Conservation (phyloP, 2,329 filamentous ascomycete genomes). For the Cordyceps cateniannulata region DNA sequence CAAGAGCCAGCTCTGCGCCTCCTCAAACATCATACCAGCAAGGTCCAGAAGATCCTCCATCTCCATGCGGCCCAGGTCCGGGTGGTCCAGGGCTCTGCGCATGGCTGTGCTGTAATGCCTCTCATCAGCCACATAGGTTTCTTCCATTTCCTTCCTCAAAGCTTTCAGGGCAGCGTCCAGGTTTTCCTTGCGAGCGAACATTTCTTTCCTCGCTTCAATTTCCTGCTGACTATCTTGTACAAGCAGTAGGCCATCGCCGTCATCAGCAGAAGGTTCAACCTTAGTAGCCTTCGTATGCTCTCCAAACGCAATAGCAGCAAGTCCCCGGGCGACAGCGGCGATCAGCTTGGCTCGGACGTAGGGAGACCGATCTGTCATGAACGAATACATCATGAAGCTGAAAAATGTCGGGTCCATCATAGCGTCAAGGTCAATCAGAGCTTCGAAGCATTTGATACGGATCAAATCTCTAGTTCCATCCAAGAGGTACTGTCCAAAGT, state of each 20-base stretch:
- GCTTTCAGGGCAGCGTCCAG: conserved; percentile 47
- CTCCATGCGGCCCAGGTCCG: conserved; percentile 32
- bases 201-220: conserved; percentile 54
- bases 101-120: conserved; percentile 35
- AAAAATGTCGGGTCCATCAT: conserved; percentile 50
- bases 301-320: conserved; percentile 59
- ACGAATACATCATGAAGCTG: conserved; percentile 48
- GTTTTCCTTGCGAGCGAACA: conserved; percentile 60
- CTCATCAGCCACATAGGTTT: conserved; percentile 32
- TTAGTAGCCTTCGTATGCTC: conserved; percentile 45
- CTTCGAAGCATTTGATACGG: conserved; percentile 59
- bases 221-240: conserved; percentile 38
- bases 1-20: conserved; percentile 35
- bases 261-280: conserved; percentile 30
- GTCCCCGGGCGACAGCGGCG: conserved; percentile 50
- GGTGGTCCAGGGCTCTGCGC: conserved; percentile 36
- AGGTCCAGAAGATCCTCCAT: conserved; percentile 36
- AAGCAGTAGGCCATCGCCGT: conserved; percentile 33
- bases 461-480: conserved; percentile 58
- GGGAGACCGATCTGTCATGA: conserved; percentile 58
- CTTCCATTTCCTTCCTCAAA: conserved; percentile 37
- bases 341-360: conserved; percentile 56
- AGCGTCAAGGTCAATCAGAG: conserved; percentile 56
- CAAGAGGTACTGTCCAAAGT: conserved; percentile 58
- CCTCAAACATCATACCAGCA: conserved; percentile 42